A percentile compares a stretch with the other conserved stretches of the same genome.
Evolutionary conservation across 2,329 filamentous ascomycete genomes (phyloP).

Genomic region (Coniochaeta hoffmannii): DNA sequence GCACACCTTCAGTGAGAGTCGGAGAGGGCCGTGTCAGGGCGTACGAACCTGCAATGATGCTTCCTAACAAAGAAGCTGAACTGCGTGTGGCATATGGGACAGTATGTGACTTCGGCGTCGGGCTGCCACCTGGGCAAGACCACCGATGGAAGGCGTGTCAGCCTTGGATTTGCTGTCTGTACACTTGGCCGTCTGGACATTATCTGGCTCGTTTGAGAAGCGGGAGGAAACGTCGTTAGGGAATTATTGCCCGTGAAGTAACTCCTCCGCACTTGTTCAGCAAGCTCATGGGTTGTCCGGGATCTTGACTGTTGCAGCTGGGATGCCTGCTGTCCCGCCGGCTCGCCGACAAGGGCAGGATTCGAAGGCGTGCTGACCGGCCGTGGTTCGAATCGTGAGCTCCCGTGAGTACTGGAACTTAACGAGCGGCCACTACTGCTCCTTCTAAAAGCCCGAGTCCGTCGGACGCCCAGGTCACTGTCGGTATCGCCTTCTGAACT

Average conservation of each 20-base stretch:
- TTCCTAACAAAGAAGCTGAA: conserved; percentile 85
- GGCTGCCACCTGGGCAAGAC: conserved; percentile 78
- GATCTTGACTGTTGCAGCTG: not conserved
- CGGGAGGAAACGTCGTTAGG: not conserved
- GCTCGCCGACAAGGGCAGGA: not conserved
- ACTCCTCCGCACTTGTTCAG: not conserved
- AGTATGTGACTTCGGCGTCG: conserved; percentile 72
- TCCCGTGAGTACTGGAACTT: not conserved
- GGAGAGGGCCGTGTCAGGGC: not conserved
- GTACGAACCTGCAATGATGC: conserved; percentile 76
- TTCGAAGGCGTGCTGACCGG: not conserved
- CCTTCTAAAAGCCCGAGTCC: not conserved
- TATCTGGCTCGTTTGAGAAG: not conserved
- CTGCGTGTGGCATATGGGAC: conserved; percentile 72
- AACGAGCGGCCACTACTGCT: not conserved
- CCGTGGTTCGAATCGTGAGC: not conserved
- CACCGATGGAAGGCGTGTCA: not conserved
- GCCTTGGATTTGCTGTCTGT: conserved; percentile 2
- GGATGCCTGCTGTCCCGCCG: not conserved
- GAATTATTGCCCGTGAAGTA: not conserved
- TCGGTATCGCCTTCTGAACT: not conserved
- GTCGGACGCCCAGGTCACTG: not conserved
- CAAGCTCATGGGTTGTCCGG: not conserved
- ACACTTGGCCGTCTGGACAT: conserved; percentile 5
- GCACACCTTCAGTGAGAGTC: conserved; percentile 3